A percentile compares a stretch with the other conserved stretches of the same genome.
Conservation (phyloP, 2,329 filamentous ascomycete species). For the Mariannaea sp. region DNA sequence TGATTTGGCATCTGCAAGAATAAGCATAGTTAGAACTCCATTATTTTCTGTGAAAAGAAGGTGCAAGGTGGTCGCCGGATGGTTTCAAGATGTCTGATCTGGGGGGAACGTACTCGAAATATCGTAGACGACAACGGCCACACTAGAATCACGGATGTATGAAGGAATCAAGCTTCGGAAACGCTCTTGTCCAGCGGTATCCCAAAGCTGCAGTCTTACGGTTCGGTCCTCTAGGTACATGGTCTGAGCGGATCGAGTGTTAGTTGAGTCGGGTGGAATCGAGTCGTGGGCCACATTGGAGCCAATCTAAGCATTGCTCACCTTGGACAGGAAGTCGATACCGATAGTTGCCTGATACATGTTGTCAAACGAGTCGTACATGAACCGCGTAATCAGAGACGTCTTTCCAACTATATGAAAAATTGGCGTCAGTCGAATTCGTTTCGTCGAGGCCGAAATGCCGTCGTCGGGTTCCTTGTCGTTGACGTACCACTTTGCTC, state of each 20-base stretch:
- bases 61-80: too few species aligned
- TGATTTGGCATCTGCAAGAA: conserved; percentile 75
- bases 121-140: conserved; percentile 98
- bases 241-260: conserved; percentile 56
- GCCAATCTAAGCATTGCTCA: conserved; percentile 45
- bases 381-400: conserved; percentile 97
- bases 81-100: conserved; percentile 29
- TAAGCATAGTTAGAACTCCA: conserved; percentile 25
- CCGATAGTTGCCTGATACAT: conserved; percentile 99
- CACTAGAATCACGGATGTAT: conserved; percentile 97
- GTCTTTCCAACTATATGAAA: conserved; percentile 89
- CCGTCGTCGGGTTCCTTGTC: conserved; percentile 15
- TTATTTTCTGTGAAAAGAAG: too few species aligned
- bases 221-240: conserved; percentile 99
- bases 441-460: conserved; percentile 25
- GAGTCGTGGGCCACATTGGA: conserved; percentile 13
- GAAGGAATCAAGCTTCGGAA: conserved; percentile 97
- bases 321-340: conserved; percentile 99
- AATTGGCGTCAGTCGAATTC: conserved; percentile 33
- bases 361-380: conserved; percentile 99
- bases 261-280: conserved; percentile 27
- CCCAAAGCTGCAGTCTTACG: conserved; percentile 96
- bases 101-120: conserved; percentile 71
- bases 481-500: conserved; percentile 88
- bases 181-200: conserved; percentile 95